These are phyloP conservation scores for Mesembryanthemum crystallinum DNA, from an alignment of 148 eudicot species.

Conservation along the genomic window DNA sequence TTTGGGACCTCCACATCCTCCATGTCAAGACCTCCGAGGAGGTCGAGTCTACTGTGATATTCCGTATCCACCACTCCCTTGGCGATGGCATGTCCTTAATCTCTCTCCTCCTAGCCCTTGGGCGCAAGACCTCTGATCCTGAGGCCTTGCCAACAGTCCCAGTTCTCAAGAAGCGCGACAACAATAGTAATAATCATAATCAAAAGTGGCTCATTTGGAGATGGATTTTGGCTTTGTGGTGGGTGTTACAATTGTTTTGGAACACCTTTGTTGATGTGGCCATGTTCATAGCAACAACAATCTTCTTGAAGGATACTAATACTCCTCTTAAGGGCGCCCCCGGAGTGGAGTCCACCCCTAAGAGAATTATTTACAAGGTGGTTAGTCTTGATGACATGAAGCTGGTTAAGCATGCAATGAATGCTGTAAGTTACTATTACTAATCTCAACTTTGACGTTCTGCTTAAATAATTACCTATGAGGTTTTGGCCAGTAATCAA, in stretches of 20 bases:
- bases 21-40: conserved; percentile 37
- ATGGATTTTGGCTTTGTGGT: conserved; percentile 30
- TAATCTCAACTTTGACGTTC: too few species aligned
- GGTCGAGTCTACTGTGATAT: conserved; percentile 30
- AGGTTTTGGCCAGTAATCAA: too few species aligned
- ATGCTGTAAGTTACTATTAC: conserved; percentile 40
- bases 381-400: conserved; percentile 60
- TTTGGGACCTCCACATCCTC: conserved; percentile 72
- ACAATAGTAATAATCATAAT: too few species aligned
- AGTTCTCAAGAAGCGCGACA: not conserved
- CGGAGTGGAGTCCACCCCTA: conserved; percentile 15
- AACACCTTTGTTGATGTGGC: conserved; percentile 39
- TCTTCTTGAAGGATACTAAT: conserved; percentile 51
- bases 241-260: conserved; percentile 25
- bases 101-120: conserved; percentile 51
- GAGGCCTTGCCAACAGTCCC: conserved; percentile 45
- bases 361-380: conserved; percentile 40
- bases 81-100: conserved; percentile 69
- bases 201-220: conserved; percentile 4
- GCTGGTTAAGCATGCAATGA: conserved; percentile 60
- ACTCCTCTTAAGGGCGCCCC: conserved; percentile 36
- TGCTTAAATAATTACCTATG: too few species aligned
- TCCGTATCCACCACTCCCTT: conserved; percentile 61
- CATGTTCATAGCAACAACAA: conserved; percentile 35
- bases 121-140: conserved; percentile 51